Conservation (phyloP, 2,329 filamentous ascomycete genomes). For the Mycosphaerella sp. region DNA sequence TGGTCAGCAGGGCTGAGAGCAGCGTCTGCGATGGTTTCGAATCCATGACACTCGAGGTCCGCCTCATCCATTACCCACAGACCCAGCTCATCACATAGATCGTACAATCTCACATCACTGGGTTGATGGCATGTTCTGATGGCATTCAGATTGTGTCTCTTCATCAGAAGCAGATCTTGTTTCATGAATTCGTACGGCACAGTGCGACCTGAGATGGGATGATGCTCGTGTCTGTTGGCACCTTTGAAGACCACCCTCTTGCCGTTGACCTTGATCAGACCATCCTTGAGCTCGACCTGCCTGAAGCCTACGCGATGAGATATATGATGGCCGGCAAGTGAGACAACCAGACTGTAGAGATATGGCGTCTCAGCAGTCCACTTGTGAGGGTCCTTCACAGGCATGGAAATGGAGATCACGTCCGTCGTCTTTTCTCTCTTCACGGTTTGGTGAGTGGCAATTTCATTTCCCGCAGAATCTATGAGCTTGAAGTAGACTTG, state of each 20-base stretch:
- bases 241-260: slow-evolving; percentile 55
- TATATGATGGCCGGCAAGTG: slow-evolving; percentile 40
- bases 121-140: slow-evolving; percentile 64
- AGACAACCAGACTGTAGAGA: slow-evolving; percentile 51
- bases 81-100: slow-evolving; percentile 59
- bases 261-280: slow-evolving; percentile 58
- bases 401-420: slow-evolving; percentile 34
- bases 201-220: slow-evolving; percentile 56
- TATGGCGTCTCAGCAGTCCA: slow-evolving; percentile 64
- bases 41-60: slow-evolving; percentile 45
- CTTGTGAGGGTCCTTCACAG: slow-evolving; percentile 51
- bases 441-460: slow-evolving; percentile 27
- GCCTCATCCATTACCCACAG: slow-evolving; percentile 58
- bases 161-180: slow-evolving; percentile 60
- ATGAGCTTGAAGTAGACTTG: slow-evolving; percentile 40
- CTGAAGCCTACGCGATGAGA: slow-evolving; percentile 57
- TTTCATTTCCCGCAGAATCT: slow-evolving; percentile 30
- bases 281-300: slow-evolving; percentile 55
- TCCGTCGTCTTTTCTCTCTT: slow-evolving; percentile 14
- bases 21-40: slow-evolving; percentile 34
- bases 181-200: slow-evolving; percentile 58
- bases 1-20: slow-evolving; percentile 44
- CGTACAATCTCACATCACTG: slow-evolving; percentile 54
- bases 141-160: slow-evolving; percentile 64
- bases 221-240: slow-evolving; percentile 65